Percentiles rank a stretch among this genome's conserved stretches.
Evolutionary conservation across 768 basidiomycete genomes (phyloP).

Genomic region (Mycena belliarum): DNA sequence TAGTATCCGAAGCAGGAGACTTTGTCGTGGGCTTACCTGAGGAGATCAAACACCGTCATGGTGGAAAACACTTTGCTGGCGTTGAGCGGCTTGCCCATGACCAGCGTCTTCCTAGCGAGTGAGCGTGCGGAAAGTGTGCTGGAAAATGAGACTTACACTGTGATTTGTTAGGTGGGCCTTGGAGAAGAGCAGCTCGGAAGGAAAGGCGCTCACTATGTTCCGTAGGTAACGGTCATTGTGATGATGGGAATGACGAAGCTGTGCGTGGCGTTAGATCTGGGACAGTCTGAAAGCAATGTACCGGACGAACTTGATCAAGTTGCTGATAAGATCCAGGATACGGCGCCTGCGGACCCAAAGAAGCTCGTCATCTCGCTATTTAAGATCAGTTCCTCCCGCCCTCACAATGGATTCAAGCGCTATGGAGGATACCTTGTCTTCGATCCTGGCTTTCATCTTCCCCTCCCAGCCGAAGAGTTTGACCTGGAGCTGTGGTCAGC

Average conservation of each 20-base stretch:
- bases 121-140: background rate
- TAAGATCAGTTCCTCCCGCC: conserved; percentile 9
- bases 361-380: conserved; percentile 46
- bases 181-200: background rate
- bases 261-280: conserved; percentile 31
- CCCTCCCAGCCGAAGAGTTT: conserved; percentile 66
- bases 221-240: conserved; percentile 50
- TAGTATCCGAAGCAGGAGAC: background rate
- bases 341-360: conserved; percentile 39
- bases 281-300: conserved; percentile 16
- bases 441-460: conserved; percentile 53
- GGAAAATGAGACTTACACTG: background rate
- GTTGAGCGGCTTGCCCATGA: conserved; percentile 40
- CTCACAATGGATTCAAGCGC: conserved; percentile 27
- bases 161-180: conserved; percentile 41
- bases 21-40: conserved; percentile 42
- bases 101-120: conserved; percentile 28
- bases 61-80: conserved; percentile 48
- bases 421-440: conserved; percentile 36
- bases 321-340: conserved; percentile 40
- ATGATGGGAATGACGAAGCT: conserved; percentile 32
- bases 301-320: conserved; percentile 30
- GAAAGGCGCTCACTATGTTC: conserved; percentile 31
- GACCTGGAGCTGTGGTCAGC: background rate
- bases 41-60: conserved; percentile 61